Base-by-base conservation (phyloP, 2,329 filamentous ascomycete species). In the Arthrinium puccinioides region DNA sequence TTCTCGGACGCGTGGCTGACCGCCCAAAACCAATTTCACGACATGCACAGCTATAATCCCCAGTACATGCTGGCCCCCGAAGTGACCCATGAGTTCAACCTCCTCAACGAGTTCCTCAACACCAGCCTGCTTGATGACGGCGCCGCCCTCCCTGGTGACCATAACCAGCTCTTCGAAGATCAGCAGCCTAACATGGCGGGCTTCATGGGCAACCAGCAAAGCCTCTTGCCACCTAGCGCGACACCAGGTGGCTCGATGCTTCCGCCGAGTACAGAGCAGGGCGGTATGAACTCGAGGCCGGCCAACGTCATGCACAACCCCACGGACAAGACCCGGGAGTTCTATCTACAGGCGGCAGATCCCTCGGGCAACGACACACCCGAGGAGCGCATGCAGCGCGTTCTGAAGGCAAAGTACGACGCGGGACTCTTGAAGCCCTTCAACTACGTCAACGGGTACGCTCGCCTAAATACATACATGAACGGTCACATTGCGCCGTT, bases 391-490 rank as follows among this genome's bases (percentile, higher is more conserved):
- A 95, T 98, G 86, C 84, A 90, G 54, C 87, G 92, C 50, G 77
- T 98, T 6, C 76, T 98, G 39, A 86, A 84, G 58, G 92, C 92
- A 45, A 98, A 98, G 62, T 94, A 95, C 62, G 89, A 97, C 49
- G 92, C 92, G 1, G 92, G 92, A 2, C 72, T 98, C 53, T 69
- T 98, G 41, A 92, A 89, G 55, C 92, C 92, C 2, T 98, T 98
- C 72, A 97, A 97, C 65, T 98, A 98, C 60, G 87, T 97, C 50
- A 94, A 94, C 54, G 92, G 92, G 10, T 98, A 98, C 60, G 84
- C 87, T 9, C 78, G 88, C 21, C 69, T 98, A 32, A 87, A 88
- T 45, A 80, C 83, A 44, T 98, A 96, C 59, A 89, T 98, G 72
- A 88, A 96, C 53, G 79, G 81, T 41, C 82, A 97, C 56, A 83